Evolutionary conservation across 1,139 yeast species (phyloP).

Genomic region (Scheffersomyces lignicola): DNA sequence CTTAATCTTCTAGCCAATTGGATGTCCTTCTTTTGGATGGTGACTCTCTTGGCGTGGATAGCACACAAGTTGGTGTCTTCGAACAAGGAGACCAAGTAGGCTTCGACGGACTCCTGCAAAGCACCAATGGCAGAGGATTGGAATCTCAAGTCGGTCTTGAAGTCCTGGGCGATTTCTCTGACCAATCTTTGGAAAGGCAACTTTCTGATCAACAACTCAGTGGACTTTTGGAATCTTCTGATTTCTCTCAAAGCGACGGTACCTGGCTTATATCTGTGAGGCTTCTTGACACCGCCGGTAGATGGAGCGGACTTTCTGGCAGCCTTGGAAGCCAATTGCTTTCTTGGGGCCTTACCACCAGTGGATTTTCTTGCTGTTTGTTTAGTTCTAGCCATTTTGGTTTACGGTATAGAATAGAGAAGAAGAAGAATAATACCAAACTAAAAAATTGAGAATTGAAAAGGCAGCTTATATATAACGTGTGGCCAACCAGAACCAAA

Average conservation of each 20-base stretch:
- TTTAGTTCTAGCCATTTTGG: slow-evolving; percentile 93
- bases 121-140: slow-evolving; percentile 99
- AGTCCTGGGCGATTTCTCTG: slow-evolving; percentile 97
- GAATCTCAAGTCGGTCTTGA: slow-evolving; percentile 97
- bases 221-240: slow-evolving; percentile 98
- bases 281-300: slow-evolving; percentile 99
- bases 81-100: slow-evolving; percentile 84
- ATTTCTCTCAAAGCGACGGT: slow-evolving; percentile 99
- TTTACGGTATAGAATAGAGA: slow-evolving; percentile 1
- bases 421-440: not conserved
- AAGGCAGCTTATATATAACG: not conserved
- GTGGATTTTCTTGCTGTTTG: slow-evolving; percentile 99
- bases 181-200: slow-evolving; percentile 99
- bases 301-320: slow-evolving; percentile 98
- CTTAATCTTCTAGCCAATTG: slow-evolving; percentile 99
- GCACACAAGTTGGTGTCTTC: slow-evolving; percentile 99
- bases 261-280: slow-evolving; percentile 99
- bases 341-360: slow-evolving; percentile 99
- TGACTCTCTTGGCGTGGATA: slow-evolving; percentile 98
- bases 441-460: not conserved
- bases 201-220: slow-evolving; percentile 95
- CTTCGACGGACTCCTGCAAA: slow-evolving; percentile 98
- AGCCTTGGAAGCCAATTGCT: slow-evolving; percentile 98
- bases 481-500: not conserved
- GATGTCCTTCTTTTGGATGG: slow-evolving; percentile 98